Evolutionary conservation across 2,329 filamentous ascomycete genomes (phyloP).

Genomic region (Sporothrix protearum): DNA sequence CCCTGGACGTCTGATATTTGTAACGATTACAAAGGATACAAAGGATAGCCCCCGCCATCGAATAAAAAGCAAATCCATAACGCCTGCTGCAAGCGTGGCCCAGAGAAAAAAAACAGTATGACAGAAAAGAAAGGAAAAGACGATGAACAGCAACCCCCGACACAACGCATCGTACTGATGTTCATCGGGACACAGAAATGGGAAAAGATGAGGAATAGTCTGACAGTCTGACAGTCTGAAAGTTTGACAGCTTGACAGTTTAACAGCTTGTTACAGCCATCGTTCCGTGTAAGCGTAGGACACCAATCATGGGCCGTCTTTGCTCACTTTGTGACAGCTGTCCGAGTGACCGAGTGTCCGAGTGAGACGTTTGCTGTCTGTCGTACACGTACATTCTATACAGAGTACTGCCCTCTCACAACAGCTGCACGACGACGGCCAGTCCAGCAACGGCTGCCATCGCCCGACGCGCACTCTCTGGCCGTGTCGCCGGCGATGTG

Average conservation of each 20-base stretch:
- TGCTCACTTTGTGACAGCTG: background rate
- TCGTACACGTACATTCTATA: background rate
- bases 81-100: background rate
- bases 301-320: no score
- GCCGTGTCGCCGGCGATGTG: slow-evolving; percentile 5
- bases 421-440: background rate
- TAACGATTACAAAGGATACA: background rate
- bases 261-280: background rate
- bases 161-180: no score
- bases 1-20: background rate
- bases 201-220: background rate
- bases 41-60: background rate
- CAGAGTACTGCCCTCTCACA: background rate
- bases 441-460: slow-evolving; percentile 6
- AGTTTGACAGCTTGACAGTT: background rate
- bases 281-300: no score
- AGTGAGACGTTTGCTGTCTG: background rate
- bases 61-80: background rate
- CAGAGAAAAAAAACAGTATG: background rate
- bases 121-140: background rate
- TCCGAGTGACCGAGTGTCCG: background rate
- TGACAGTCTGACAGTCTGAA: background rate
- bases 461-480: background rate
- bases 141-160: background rate
- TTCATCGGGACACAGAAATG: background rate